Evolutionary conservation across 202 grass and related monocot genomes (phyloP).

Genomic region (Panicum hallii): DNA sequence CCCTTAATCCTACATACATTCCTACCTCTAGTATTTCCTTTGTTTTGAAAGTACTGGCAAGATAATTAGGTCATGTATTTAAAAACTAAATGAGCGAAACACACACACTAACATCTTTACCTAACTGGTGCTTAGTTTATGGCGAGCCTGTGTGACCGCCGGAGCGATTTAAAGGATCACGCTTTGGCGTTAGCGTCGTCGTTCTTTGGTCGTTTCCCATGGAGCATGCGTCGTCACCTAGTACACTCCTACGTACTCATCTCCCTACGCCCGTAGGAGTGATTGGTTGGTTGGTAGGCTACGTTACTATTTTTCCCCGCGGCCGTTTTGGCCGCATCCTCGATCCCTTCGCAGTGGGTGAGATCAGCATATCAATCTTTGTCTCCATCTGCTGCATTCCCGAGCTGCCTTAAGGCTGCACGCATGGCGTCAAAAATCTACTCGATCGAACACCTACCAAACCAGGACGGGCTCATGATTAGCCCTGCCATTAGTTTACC

Average conservation of each 20-base stretch:
- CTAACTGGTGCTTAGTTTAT: background rate
- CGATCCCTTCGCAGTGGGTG: constrained; percentile 1
- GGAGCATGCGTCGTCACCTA: constrained; percentile 51
- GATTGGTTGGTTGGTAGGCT: background rate
- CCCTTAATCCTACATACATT: no score
- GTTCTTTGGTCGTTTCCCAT: constrained; percentile 48
- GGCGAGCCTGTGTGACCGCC: no score
- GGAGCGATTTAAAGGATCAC: constrained; percentile 7
- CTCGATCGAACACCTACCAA: background rate
- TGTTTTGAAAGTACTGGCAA: no score
- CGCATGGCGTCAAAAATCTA: background rate
- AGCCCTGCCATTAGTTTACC: constrained; percentile 40
- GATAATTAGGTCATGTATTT: no score
- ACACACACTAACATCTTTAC: background rate
- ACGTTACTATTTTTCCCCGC: background rate
- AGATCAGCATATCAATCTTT: constrained; percentile 18
- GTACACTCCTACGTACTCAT: background rate
- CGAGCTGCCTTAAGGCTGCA: background rate
- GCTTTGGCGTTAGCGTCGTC: constrained; percentile 37
- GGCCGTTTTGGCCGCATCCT: background rate
- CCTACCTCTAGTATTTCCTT: no score
- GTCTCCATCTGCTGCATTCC: background rate
- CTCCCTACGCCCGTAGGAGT: background rate
- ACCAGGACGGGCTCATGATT: constrained; percentile 25
- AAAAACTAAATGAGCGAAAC: no score